Evolutionary conservation across 176 grass and related monocot species (phyloP), one percentile per base, ranked within the genome.

Genomic region (Ampelocalamus luodianensis): DNA sequence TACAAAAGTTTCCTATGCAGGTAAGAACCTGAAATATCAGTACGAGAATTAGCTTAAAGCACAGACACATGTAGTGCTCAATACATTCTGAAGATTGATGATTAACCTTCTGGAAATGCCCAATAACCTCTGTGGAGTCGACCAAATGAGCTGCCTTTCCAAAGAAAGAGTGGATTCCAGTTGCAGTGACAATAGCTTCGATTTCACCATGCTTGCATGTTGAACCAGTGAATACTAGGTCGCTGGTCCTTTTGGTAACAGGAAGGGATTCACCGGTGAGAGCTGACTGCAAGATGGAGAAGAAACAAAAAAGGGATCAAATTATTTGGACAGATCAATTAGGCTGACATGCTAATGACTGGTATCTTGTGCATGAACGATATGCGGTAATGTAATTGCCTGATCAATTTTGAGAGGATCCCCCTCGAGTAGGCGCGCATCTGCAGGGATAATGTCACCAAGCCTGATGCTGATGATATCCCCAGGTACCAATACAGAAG

Each of bases 361-460:
- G 23, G 8, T 53, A 20, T 26, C 1, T n/a, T 76, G 6, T 1
- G n/a, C 22, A 8, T 12, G 9, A 51, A 40, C 17, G 23, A 20
- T 36, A 8, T 14, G 4, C 0, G 5, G 29, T 24, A 23, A 15
- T 75, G 29, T 5, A n/a, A 23, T 87, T 87, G 76, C 94, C 90
- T 94, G 94, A 40, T 97, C 94, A 79, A 97, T 92, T 90, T 97
- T 94, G 1, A 97, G 51, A 85, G 90, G 90, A 87, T 97, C 94
- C 42, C 92, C 94, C 79, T 90, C 88, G 26, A 97, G 90, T 17
- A 94, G 77, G 8, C 94, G 89, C 5, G 90, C 91, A 87, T 94
- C 94, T 0, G 92, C 90, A 15, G 94, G 94, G 51, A 97, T 88
- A 73, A 97, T 92, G 55, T 97, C 94, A 39, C 90, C 94, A 32